phyloP scores from a whole-genome alignment of 176 grass and related monocot species.

The Eragrostis curvula region DNA sequence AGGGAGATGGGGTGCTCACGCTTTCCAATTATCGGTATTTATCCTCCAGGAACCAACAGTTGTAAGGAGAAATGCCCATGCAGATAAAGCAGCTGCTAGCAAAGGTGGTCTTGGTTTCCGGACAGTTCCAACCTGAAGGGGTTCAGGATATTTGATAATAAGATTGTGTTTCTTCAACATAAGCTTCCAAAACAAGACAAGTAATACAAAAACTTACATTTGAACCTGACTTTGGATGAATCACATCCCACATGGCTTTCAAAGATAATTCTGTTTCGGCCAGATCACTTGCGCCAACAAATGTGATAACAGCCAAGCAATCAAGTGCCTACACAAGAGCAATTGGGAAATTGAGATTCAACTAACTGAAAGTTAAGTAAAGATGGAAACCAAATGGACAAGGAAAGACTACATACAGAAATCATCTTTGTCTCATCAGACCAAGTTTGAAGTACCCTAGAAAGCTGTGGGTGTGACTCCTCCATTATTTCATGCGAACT shows the following conservation, averaged over 20 bases:
- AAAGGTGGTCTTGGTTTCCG: slow-evolving; percentile 67
- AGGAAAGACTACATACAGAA: slow-evolving; percentile 47
- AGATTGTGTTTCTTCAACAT: slow-evolving; percentile 6
- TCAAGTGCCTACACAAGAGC: slow-evolving; percentile 60
- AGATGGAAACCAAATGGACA: slow-evolving; percentile 5
- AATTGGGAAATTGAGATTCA: slow-evolving; percentile 18
- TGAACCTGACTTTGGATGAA: slow-evolving; percentile 86
- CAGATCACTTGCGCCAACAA: slow-evolving; percentile 75
- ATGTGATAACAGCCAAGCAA: slow-evolving; percentile 76
- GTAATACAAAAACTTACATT: slow-evolving; percentile 54
- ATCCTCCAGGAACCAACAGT: slow-evolving; percentile 85
- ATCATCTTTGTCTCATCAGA: slow-evolving; percentile 65
- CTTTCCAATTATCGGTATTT: slow-evolving; percentile 93
- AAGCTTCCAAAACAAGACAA: slow-evolving; percentile 1
- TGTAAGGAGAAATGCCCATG: slow-evolving; percentile 94
- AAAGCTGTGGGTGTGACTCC: slow-evolving; percentile 64
- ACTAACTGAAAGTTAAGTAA: slow-evolving; percentile 5
- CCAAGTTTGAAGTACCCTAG: slow-evolving; percentile 56
- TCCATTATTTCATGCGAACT: slow-evolving; percentile 75
- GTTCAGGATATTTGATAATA: slow-evolving; percentile 2
- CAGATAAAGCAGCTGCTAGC: slow-evolving; percentile 78
- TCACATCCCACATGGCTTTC: slow-evolving; percentile 85
- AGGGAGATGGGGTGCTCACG: slow-evolving; percentile 47
- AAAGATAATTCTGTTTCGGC: slow-evolving; percentile 71
- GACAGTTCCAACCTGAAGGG: slow-evolving; percentile 71